phyloP scores from a whole-genome alignment of 805 yeast species.

The Candida morakotiae region DNA sequence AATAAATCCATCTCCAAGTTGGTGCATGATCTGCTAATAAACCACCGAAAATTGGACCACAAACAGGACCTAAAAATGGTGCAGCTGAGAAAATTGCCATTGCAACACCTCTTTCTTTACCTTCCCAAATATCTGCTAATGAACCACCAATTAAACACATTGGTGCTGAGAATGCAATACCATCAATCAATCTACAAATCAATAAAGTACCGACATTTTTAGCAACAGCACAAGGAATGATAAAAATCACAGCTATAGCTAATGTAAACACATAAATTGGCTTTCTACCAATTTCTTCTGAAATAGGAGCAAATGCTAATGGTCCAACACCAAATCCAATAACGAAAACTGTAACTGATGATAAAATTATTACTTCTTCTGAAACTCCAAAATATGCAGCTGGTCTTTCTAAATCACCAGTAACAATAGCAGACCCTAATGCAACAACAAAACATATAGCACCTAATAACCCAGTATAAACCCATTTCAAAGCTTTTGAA shows the following conservation, averaged over 20 bases:
- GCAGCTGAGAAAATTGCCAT: conserved; percentile 58
- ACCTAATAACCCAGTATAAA: conserved; percentile 83
- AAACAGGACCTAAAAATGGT: conserved; percentile 64
- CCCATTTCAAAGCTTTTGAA: conserved; percentile 56
- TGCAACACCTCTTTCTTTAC: conserved; percentile 43
- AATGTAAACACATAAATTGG: conserved; percentile 48
- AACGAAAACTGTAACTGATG: conserved; percentile 54
- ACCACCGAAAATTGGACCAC: conserved; percentile 64
- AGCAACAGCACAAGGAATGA: conserved; percentile 61
- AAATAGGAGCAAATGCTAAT: conserved; percentile 56
- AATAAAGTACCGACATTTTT: conserved; percentile 56
- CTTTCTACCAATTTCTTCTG: conserved; percentile 59
- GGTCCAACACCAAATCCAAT: conserved; percentile 68
- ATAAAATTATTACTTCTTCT: conserved; percentile 52
- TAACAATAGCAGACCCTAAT: conserved; percentile 57
- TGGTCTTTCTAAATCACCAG: conserved; percentile 58
- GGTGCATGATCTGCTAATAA: conserved; percentile 50
- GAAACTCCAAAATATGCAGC: conserved; percentile 48
- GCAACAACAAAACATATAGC: conserved; percentile 87
- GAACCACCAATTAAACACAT: conserved; percentile 53
- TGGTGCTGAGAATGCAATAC: conserved; percentile 48
- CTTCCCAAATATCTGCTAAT: conserved; percentile 47
- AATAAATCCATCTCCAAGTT: conserved; percentile 73
- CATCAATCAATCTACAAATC: conserved; percentile 46
- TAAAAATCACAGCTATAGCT: conserved; percentile 50